These are phyloP conservation scores for Lablab purpureus DNA, from an alignment of 306 rosid genomes.

Conservation along the genomic window DNA sequence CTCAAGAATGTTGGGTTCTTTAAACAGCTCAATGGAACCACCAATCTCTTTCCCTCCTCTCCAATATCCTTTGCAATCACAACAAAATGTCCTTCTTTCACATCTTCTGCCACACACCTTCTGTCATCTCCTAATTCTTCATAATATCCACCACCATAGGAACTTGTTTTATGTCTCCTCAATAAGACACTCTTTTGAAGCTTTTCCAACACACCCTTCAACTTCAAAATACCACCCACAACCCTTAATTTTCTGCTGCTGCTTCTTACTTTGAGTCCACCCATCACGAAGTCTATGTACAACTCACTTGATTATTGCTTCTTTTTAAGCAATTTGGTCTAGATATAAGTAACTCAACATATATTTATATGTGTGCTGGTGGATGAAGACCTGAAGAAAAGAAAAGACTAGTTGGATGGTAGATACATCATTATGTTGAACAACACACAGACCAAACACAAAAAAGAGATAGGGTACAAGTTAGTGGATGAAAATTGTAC, in stretches of 20 bases:
- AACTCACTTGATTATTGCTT: background rate
- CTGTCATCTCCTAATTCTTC: background rate
- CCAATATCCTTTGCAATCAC: constrained; percentile 64
- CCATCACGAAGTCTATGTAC: constrained; percentile 44
- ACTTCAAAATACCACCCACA: constrained; percentile 52
- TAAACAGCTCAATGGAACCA: constrained; percentile 72
- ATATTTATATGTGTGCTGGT: constrained; percentile 31
- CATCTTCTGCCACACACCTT: constrained; percentile 56
- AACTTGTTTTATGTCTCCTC: constrained; percentile 42
- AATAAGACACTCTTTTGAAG: constrained; percentile 54
- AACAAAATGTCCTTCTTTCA: constrained; percentile 83
- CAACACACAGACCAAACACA: constrained; percentile 16
- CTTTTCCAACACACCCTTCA: constrained; percentile 60
- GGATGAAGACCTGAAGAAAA: background rate
- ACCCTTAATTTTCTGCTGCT: constrained; percentile 50
- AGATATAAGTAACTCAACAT: background rate
- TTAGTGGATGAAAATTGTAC: constrained; percentile 16
- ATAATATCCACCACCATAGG: background rate
- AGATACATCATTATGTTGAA: constrained; percentile 13
- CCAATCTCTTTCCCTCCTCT: constrained; percentile 61
- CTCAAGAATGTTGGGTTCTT: constrained; percentile 60
- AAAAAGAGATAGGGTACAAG: constrained; percentile 7
- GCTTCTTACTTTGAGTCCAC: constrained; percentile 24
- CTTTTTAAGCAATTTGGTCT: background rate
- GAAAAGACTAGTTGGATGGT: constrained; percentile 3